Evolutionary conservation across 371 early-diverging fungal genomes (phyloP), one percentile per base, ranked within the genome.

Genomic region (Rhizopus stolonifer): DNA sequence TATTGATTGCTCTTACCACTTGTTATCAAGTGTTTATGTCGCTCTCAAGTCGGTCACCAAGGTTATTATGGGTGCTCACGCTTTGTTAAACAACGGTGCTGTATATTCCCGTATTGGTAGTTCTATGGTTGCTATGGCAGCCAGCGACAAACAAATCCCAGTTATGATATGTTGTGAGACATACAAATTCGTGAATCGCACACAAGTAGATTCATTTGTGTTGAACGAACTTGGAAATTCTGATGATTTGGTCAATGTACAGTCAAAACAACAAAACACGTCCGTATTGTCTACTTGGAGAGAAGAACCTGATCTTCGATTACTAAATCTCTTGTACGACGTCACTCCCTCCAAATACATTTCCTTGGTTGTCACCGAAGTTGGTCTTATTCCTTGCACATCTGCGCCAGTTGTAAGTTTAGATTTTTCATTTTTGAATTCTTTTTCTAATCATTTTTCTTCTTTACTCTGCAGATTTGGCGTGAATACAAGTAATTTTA

Each of bases 111-210:
- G 98, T 31, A 87, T 87, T 4, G 99, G 99, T 15, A 96, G 95
- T 3, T 88, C 97, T 4, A 80, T 92, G 64, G 93, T 97, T 5
- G 92, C 94, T 4, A 87, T 95, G 88, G 83, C 90, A 25, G 97
- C 96, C 0, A 82, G 88, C 55, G 87, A 90, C 40, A 83, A 81
- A 53, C 87, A 91, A 61, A 84, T 97, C 19, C 98, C 98, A 2
- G 95, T 97, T 15, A 92, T 99, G 77, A 94, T 94, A 9, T 83
- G 89, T 55, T 95, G 97, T 69, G 98, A 96, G 70, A 92, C 91
- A 1, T 96, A 95, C 79, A 99, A 99, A 77, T 98, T 98, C 61
- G 86, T 88, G 48, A 94, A 96, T 42, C 81, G 86, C 11, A 90
- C 93, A 17, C 91, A 95, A 64, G 79, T 99, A 19, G 99, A 98